Evolutionary conservation across 768 basidiomycete genomes (phyloP).

Genomic region (Suillus paluster): DNA sequence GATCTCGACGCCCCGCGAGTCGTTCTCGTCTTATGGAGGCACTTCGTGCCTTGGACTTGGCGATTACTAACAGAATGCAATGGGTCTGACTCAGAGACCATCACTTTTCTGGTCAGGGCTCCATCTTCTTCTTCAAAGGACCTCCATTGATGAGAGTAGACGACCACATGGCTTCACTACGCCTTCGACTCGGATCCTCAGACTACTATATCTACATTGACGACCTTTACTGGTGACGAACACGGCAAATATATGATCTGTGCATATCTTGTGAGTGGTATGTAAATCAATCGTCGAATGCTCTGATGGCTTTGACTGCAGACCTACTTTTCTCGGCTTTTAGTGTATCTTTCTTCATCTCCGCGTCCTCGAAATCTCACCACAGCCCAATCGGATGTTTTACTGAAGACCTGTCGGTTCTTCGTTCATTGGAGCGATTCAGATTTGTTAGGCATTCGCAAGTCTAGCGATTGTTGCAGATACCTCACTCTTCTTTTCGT

Average conservation of each 20-base stretch:
- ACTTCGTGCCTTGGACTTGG: conserved; percentile 69
- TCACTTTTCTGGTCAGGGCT: conserved; percentile 51
- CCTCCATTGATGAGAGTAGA: conserved; percentile 39
- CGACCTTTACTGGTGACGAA: neutral
- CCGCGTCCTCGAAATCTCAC: conserved; percentile 20
- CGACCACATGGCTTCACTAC: conserved; percentile 57
- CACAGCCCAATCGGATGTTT: conserved; percentile 19
- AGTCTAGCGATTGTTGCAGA: conserved; percentile 35
- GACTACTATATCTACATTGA: neutral
- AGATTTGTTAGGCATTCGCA: conserved; percentile 29
- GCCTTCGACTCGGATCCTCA: neutral
- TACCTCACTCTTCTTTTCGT: conserved; percentile 31
- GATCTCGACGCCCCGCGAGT: conserved; percentile 47
- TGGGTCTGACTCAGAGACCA: conserved; percentile 50
- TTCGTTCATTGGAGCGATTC: conserved; percentile 28
- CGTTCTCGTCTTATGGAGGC: conserved; percentile 63
- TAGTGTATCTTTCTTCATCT: conserved; percentile 20
- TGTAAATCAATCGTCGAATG: too few species aligned
- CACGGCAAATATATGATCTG: conserved; percentile 1
- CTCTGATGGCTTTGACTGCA: conserved; percentile 1
- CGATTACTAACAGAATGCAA: conserved; percentile 60
- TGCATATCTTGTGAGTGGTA: conserved; percentile 5
- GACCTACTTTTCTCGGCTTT: conserved; percentile 28
- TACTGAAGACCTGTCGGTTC: conserved; percentile 22
- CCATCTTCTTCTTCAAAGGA: neutral